Evolutionary conservation across 1,139 yeast genomes (phyloP).

Genomic region (Candida sp.): DNA sequence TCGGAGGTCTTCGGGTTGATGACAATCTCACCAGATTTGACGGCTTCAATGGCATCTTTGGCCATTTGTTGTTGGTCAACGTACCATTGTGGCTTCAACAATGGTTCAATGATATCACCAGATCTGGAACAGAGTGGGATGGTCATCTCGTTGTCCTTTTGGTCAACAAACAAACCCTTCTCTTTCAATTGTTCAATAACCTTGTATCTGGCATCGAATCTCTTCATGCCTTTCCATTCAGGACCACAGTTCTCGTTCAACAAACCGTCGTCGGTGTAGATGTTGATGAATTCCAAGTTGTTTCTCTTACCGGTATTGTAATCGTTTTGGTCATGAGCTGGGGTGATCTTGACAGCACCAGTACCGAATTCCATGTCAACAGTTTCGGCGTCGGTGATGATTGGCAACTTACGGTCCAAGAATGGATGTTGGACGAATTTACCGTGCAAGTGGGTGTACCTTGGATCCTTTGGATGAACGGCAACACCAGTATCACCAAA

Average conservation of each 20-base stretch:
- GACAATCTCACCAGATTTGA: constrained; percentile 77
- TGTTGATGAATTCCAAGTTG: constrained; percentile 84
- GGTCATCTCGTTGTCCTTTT: constrained; percentile 94
- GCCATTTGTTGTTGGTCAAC: constrained; percentile 94
- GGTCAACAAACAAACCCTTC: constrained; percentile 78
- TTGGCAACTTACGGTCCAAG: constrained; percentile 83
- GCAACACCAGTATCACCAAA: constrained; percentile 99
- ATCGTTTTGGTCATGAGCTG: constrained; percentile 98
- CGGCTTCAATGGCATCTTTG: constrained; percentile 83
- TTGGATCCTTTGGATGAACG: constrained; percentile 92
- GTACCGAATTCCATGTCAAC: constrained; percentile 99
- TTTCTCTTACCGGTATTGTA: constrained; percentile 96
- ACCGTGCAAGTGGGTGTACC: constrained; percentile 95
- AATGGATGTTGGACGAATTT: constrained; percentile 92
- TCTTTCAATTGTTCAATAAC: constrained; percentile 84
- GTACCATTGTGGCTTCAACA: constrained; percentile 99
- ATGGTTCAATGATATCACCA: constrained; percentile 96
- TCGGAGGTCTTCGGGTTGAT: constrained; percentile 91
- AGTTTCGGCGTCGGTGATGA: constrained; percentile 87
- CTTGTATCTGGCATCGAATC: constrained; percentile 90
- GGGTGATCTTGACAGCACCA: constrained; percentile 99
- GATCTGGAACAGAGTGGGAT: constrained; percentile 95
- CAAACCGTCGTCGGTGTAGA: constrained; percentile 90
- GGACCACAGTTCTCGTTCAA: constrained; percentile 91
- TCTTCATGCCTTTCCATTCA: constrained; percentile 87